Percentiles rank a stretch among this genome's conserved stretches.
These are phyloP conservation scores for Beauveria caledonica DNA, from an alignment of 2,329 filamentous ascomycete species.

Conservation along the genomic window DNA sequence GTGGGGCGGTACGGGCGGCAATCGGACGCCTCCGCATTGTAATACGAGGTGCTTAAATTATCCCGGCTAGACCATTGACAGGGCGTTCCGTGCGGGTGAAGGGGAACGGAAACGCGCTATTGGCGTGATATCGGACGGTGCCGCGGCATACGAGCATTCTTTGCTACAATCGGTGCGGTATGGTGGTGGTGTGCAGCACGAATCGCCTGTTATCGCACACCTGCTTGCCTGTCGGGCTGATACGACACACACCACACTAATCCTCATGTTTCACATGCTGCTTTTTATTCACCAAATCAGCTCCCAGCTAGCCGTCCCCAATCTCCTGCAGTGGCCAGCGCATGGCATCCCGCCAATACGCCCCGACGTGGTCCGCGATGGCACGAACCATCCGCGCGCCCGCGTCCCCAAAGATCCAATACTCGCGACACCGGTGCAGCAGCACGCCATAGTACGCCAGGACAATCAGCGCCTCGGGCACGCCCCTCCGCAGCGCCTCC, in stretches of 20 bases:
- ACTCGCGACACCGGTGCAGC: constrained; percentile 31
- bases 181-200: background rate
- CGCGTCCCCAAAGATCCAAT: constrained; percentile 32
- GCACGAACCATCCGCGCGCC: constrained; percentile 24
- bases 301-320: background rate
- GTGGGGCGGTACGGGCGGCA: constrained; percentile 8
- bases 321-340: constrained; percentile 27
- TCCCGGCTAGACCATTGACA: constrained; percentile 1
- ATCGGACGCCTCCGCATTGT: constrained; percentile 9
- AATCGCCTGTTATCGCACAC: background rate
- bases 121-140: background rate
- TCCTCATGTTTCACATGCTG: background rate
- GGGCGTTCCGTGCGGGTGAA: background rate
- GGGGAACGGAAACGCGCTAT: background rate
- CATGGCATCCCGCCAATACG: constrained; percentile 25
- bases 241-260: background rate
- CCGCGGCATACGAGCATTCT: background rate
- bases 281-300: background rate
- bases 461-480: constrained; percentile 36
- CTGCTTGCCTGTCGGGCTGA: background rate
- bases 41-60: constrained; percentile 5
- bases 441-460: constrained; percentile 42
- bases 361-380: constrained; percentile 25
- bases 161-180: background rate
- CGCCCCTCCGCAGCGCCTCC: constrained; percentile 26